Evolutionary conservation across 2,329 filamentous ascomycete species (phyloP), one percentile per base, ranked within the genome.

Genomic region (Penicillium sp.): DNA sequence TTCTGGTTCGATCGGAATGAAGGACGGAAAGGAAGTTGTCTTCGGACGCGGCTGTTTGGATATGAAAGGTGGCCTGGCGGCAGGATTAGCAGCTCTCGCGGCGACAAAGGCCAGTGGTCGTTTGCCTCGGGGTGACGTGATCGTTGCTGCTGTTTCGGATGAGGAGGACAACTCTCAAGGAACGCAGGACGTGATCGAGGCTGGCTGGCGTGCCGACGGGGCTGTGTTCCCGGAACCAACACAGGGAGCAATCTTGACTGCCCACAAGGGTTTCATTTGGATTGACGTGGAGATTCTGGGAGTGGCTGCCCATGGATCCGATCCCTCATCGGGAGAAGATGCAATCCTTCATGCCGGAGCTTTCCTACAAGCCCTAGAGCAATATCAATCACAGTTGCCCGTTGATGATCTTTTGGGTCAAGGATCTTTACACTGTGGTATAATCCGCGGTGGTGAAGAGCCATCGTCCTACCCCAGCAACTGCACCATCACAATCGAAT

Each of bases 91-190:
- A 0, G 70, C 78, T 0, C 57, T 81, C 3, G 67, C 75, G 8
- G 67, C 69, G 3, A 68, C 70, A 3, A 78, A 77, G 44, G 64
- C 64, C 11, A 65, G 59, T 16, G 57, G 61, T 1, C 51, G 55
- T 3, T 36, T 42, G 18, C 71, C 79, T 9, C 63, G 69, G 0
- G 81, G 82, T 3, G 77, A 83, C 45, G 73, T 83, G 8, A 78
- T 84, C 8, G 69, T 84, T 5, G 72, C 81, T 0, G 81, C 77
- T 1, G 81, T 84, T 3, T 77, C 81, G 0, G 81, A 84, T 41
- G 81, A 84, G 50, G 82, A 84, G 57, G 74, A 73, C 40, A 63
- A 69, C 4, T 81, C 78, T 27, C 77, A 79, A 10, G 81, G 81
- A 1, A 84, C 81, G 0, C 75, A 78, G 53, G 72, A 83, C 39